Conservation (phyloP, 225 moss, liverwort and hornwort genomes). For the Anthoceros angustus region DNA sequence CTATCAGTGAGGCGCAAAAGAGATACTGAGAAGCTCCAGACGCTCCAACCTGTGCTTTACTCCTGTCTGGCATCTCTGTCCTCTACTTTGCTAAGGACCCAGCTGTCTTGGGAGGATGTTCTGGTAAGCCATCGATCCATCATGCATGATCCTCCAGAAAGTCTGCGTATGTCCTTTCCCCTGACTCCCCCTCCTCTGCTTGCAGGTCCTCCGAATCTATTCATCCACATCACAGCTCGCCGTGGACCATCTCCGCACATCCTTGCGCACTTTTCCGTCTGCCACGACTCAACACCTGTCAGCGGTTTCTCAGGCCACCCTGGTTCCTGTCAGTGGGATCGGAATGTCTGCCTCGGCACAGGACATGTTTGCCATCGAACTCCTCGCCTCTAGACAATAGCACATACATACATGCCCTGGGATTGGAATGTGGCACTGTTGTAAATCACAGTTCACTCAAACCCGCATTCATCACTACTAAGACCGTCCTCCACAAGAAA, state of each 20-base stretch:
- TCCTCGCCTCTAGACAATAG: slow-evolving; percentile 29
- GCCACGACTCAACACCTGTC: slow-evolving; percentile 7
- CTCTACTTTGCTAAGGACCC: neutral
- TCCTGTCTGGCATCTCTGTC: neutral
- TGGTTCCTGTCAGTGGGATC: slow-evolving; percentile 49
- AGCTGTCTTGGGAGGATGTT: slow-evolving; percentile 1
- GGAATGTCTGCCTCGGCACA: slow-evolving; percentile 26
- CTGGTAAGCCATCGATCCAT: neutral
- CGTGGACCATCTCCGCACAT: slow-evolving; percentile 16
- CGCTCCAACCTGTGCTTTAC: neutral
- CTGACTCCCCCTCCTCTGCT: neutral
- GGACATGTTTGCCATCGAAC: slow-evolving; percentile 43
- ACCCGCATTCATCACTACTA: too few relatives aligned
- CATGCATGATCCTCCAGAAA: neutral
- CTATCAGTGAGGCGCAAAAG: slow-evolving; percentile 5
- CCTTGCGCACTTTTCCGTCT: slow-evolving; percentile 10
- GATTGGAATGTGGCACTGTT: too few relatives aligned
- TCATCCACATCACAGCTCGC: slow-evolving; percentile 30
- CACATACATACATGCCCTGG: too few relatives aligned
- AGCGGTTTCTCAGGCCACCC: slow-evolving; percentile 14
- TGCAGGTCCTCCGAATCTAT: slow-evolving; percentile 65
- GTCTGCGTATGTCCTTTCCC: neutral
- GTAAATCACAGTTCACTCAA: too few relatives aligned
- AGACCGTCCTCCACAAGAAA: too few relatives aligned
- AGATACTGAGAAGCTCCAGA: slow-evolving; percentile 12